Base-by-base conservation (phyloP, 2,329 filamentous ascomycete genomes). In the Monosporascus sp. region DNA sequence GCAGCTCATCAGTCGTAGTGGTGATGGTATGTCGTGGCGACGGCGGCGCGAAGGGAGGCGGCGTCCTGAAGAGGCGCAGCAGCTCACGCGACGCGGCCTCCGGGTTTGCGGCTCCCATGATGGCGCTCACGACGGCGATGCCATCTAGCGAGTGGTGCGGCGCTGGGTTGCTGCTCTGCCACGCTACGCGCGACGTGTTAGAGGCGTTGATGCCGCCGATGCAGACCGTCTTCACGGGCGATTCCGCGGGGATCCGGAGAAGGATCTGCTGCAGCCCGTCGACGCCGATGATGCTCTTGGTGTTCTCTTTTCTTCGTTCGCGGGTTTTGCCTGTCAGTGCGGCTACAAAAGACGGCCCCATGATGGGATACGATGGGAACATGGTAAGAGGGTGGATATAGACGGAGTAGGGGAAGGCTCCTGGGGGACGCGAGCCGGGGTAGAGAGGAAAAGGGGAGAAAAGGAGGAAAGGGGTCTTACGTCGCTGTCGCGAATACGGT, bases 401-500 rank as follows among this genome's bases (percentile, higher is more conserved):
- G 8, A 27, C 4, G 27, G 27, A 27, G 8, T 27, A 27, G 27
- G 27, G 27, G 27, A 27, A 27, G 8, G 27, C 27, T n/a, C n/a
- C n/a, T n/a, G 37, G 11, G 7, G 19, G 40, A 20, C 31, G 34
- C 56, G 58, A 56, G 7, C 7, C 16, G 34, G 34, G 34, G n/a
- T n/a, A n/a, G n/a, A n/a, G n/a, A n/a, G n/a, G n/a, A n/a, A n/a
- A n/a, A n/a, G n/a, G 36, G 36, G 11, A 3, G 11, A 1, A 38
- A 38, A n/a, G 36, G 36, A 38, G 36, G 19, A 11, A 41, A 9
- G 52, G 48, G 50, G 55, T 73, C 78, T 70, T 74, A 89, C 81
- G 91, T 96, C 48, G 84, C 71, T 1, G 93, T 97, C 17, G 91
- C 83, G 72, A 88, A 97, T 58, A 97, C 84, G 1, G 93, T 94